Base-by-base conservation (phyloP, 2,329 filamentous ascomycete genomes). In the Ophiocordyceps camponoti-rufipedis region DNA sequence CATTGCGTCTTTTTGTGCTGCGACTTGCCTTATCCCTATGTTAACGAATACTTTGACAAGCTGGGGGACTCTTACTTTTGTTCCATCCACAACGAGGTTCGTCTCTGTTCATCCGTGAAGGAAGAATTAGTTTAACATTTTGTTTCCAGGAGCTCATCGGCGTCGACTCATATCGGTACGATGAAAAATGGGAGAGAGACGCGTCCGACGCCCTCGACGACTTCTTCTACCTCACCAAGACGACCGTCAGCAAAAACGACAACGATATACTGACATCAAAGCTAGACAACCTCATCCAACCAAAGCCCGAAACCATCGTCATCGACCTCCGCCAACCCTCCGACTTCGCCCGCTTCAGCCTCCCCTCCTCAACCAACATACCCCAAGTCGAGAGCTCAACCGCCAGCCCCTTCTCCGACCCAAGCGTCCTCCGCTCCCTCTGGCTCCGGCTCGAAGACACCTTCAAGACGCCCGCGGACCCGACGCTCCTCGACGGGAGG, bases 1-100 rank as follows among this genome's bases (percentile, higher is more conserved):
- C 63, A 70, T 48, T 74, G 70, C 42, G 73, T 75, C 0, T 80
- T 80, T 54, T 55, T 78, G 3, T 80, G 75, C 57, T 78, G 75
- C 47, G 76, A 80, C 47, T 50, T 80, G 28, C 76, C 76, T 0
- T 79, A 80, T 50, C 75, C 79, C 53, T 79, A 79, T 48, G 67
- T 79, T 41, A 62, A 67, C 23, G 71, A 73, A 50, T 79, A 79
- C 52, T 79, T 77, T 50, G 63, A 70, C 28, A 76, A 75, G 51
- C 59, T 78, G 11, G 66, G 62, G 2, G 50, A 61, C 1, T 58
- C 61, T 2, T 56, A 69, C 42, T 77, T 77, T 52, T 68, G 64
- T 2, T 55, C 65, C 0, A 72, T 76, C 32, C 56, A 58, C 19
- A 62, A 63, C n/a, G 62, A 71, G 50, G 62, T 41, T 28, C 19